Evolutionary conservation across 1,284 basidiomycete species (phyloP), one percentile per base, ranked within the genome.

Genomic region (Cutaneotrichosporon cutaneum): DNA sequence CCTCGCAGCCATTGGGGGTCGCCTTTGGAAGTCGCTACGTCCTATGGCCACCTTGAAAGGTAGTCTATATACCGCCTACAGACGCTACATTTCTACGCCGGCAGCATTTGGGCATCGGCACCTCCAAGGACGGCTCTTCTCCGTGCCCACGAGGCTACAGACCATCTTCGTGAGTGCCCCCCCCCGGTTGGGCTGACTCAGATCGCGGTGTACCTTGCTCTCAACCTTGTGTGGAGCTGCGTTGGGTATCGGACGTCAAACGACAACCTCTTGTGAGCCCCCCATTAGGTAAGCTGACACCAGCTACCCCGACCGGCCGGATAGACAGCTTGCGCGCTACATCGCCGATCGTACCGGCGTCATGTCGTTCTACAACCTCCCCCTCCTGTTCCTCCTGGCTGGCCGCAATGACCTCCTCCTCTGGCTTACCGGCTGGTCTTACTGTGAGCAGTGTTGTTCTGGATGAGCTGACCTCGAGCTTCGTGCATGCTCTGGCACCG

Each of bases 221-320:
- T 72, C 58, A 72, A 74, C 62, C 16, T 74, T 48, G 52, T 72
- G 24, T 70, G 80, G 76, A 27, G 78, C 71, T 63, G 79, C 79
- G 51, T 79, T 72, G 65, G 82, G 75, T 70, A 85, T 74, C 54
- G 90, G 79, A 51, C 86, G 85, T 74, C 86, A 80, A 33, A 65
- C 3, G 64, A 70, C 11, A 70, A 70, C 58, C 54, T 68, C 4
- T 66, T 61, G 53, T 70, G 61, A 53, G 45, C 24, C 45, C 21
- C 10, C 22, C 26, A 13, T 4, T 4, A 39, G 45, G 4, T 14
- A 26, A 11, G 22, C 45, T 47, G 24, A 47, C 45, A n/a, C 22
- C 45, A 47, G 45, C 24, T 47, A 24, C 13, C 52, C 44, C 7
- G 22, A 35, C 8, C 50, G 59, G 26, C 52, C 33, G 5, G 48